phyloP scores from a whole-genome alignment of 306 rosid species.

The Fragaria nilgerrensis region DNA sequence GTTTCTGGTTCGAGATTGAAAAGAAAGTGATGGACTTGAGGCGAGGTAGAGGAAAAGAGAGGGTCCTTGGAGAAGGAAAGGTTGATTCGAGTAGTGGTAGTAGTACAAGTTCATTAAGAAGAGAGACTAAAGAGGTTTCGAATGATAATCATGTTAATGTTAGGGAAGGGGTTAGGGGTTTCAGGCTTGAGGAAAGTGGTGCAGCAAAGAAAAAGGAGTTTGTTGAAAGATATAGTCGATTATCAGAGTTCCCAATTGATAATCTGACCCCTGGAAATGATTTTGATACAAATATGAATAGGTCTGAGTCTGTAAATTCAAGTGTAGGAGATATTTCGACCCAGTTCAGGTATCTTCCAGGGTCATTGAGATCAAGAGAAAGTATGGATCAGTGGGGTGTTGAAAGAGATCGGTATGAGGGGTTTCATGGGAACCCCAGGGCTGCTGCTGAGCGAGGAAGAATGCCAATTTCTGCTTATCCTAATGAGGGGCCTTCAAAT shows the following conservation, averaged over 20 bases:
- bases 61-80: slow-evolving; percentile 26
- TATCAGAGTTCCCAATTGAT: slow-evolving; percentile 23
- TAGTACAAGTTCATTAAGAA: slow-evolving; percentile 22
- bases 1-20: slow-evolving; percentile 20
- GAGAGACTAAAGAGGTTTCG: slow-evolving; percentile 24
- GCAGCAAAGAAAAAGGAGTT: slow-evolving; percentile 21
- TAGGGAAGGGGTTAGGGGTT: slow-evolving; percentile 29
- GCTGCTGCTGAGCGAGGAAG: slow-evolving; percentile 25
- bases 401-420: slow-evolving; percentile 30
- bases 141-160: slow-evolving; percentile 12
- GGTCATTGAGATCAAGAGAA: slow-evolving; percentile 23
- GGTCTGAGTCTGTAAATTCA: slow-evolving; percentile 21
- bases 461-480: slow-evolving; percentile 23
- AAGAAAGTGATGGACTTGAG: slow-evolving; percentile 29
- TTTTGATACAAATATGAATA: slow-evolving; percentile 19
- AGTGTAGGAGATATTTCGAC: slow-evolving; percentile 16
- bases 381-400: slow-evolving; percentile 21
- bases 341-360: neutral
- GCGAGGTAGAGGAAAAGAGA: slow-evolving; percentile 26
- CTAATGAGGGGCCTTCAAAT: slow-evolving; percentile 41
- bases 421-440: slow-evolving; percentile 23
- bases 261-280: slow-evolving; percentile 22
- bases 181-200: slow-evolving; percentile 28
- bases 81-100: slow-evolving; percentile 15
- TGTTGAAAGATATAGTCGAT: slow-evolving; percentile 16